phyloP scores from a whole-genome alignment of 1,284 basidiomycete genomes.

The Trichosporon faecale region DNA sequence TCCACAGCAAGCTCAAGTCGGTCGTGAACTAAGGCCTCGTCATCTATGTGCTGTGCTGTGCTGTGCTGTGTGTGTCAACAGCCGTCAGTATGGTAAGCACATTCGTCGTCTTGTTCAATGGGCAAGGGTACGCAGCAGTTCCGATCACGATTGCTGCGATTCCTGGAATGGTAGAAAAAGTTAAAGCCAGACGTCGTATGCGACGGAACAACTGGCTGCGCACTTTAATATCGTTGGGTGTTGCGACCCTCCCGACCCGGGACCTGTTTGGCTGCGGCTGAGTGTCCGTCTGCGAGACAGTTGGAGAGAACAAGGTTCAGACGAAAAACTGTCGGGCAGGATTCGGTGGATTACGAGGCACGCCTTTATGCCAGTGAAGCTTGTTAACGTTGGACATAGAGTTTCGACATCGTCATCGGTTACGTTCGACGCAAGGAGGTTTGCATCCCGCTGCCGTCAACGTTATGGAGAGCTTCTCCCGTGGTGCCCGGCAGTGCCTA shows the following conservation, averaged over 20 bases:
- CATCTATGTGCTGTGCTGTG: background rate
- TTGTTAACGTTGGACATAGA: slow-evolving; percentile 2
- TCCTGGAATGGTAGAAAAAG: background rate
- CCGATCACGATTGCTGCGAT: background rate
- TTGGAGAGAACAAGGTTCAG: background rate
- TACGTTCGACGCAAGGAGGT: background rate
- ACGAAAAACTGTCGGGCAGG: background rate
- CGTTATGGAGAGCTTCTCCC: background rate
- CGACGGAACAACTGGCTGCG: background rate
- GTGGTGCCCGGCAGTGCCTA: background rate
- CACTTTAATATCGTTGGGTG: background rate
- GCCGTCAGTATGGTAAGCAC: background rate
- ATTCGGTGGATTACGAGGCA: background rate
- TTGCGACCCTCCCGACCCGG: background rate
- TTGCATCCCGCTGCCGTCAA: background rate
- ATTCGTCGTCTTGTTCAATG: background rate
- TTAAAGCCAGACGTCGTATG: background rate
- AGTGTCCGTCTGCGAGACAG: background rate
- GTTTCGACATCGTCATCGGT: background rate
- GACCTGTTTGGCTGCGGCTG: background rate
- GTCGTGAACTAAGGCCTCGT: too few relatives aligned
- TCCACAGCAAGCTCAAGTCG: background rate
- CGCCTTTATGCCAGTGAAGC: background rate
- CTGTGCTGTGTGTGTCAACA: background rate
- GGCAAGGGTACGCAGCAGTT: background rate